A percentile compares a stretch with the other conserved stretches of the same genome.
Conservation (phyloP, 73 alveolate species). For the Tetrahymena borealis region DNA sequence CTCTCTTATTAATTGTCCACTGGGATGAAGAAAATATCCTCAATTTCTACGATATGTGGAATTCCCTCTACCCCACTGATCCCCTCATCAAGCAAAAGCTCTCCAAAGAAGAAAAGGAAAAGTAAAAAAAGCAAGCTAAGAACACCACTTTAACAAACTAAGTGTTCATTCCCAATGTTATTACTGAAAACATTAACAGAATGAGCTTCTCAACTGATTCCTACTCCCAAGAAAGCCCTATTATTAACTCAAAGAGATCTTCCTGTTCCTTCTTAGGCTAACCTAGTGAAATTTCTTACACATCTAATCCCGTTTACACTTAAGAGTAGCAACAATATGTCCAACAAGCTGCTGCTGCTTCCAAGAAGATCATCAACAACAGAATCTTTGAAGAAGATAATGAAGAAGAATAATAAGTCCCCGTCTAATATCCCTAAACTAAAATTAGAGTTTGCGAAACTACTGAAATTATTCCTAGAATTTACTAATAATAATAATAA, state of each 20-base stretch:
- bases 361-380: neutral
- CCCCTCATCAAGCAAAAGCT: neutral
- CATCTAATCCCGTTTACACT: neutral
- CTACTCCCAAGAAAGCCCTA: neutral
- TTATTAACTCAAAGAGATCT: too few species aligned
- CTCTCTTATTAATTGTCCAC: neutral
- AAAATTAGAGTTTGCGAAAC: neutral
- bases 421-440: neutral
- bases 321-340: neutral
- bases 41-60: neutral
- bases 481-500: neutral
- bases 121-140: neutral
- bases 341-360: neutral
- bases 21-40: neutral
- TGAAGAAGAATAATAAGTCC: neutral
- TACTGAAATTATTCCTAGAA: neutral
- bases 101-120: constrained; percentile 2
- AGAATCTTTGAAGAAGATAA: neutral
- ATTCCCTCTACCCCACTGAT: neutral
- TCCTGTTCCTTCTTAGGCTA: too few species aligned
- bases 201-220: neutral
- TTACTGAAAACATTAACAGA: neutral
- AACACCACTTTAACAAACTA: neutral
- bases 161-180: neutral
- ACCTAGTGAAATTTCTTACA: too few species aligned